Evolutionary conservation across 2,329 filamentous ascomycete species (phyloP), one percentile per base, ranked within the genome.

Genomic region (Aureobasidium mangrovei): DNA sequence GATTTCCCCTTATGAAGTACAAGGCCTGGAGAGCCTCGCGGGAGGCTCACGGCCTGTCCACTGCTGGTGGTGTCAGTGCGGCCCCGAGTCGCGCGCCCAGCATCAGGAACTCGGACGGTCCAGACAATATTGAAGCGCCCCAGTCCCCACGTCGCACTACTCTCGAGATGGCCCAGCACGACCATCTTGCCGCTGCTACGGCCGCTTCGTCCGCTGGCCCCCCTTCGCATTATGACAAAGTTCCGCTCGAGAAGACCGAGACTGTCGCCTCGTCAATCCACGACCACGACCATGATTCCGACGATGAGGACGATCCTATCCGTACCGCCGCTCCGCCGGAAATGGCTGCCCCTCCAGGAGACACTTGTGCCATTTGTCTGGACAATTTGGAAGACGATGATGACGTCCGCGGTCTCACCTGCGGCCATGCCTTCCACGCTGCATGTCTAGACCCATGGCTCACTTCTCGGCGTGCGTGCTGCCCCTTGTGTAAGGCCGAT

Each of bases 391-490:
- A 98, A 68, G 89, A 97, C 59, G 88, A 96, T 59, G 93, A 97
- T 63, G 91, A 98, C 66, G 84, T 98, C 47, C 88, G 93, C 61
- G 93, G 93, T 2, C 74, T 98, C 58, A 90, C 88, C 3, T 98
- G 93, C 65, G 93, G 93, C n/a, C 93, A 98, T 70, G 91, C 91
- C 53, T 98, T 97, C 80, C 93, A 98, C 68, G 91, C 90, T 48
- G 88, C 86, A 38, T 98, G 93, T 67, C 82, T 98, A 46, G 93
- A 98, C 63, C 93, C 93, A 8, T 98, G 93, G 93, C 74, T 98
- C 59, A 98, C 93, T 7, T 91, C 87, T 65, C 83, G 93, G 59
- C 85, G 91, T 60, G 93, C 93, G 28, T 97, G 91, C 74, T 98
- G 93, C 68, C 93, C 93, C 4, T 83, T 98, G 5, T 98, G 93